Evolutionary conservation across 1,284 basidiomycete species (phyloP).

Genomic region (Cryptococcus sp.): DNA sequence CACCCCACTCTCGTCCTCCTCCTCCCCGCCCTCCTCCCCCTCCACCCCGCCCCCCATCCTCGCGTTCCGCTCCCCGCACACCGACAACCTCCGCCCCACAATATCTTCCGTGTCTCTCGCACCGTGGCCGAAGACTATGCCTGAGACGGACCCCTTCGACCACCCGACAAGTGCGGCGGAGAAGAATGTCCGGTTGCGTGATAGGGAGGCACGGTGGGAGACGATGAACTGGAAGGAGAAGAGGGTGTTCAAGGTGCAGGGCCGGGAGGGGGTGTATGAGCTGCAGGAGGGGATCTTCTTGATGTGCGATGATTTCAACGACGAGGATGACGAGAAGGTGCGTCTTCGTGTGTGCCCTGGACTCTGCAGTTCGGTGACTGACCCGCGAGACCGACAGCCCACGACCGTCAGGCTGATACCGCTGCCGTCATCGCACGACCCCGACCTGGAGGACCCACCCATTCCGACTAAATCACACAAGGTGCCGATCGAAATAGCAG

Average conservation of each 20-base stretch:
- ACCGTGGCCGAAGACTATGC: constrained; percentile 17
- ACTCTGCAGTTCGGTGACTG: neutral
- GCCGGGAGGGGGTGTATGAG: constrained; percentile 46
- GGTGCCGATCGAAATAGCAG: constrained; percentile 41
- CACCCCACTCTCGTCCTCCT: neutral
- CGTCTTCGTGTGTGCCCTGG: constrained; percentile 3
- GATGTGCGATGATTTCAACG: constrained; percentile 39
- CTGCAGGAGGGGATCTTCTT: constrained; percentile 49
- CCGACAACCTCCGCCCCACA: constrained; percentile 11
- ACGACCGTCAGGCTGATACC: constrained; percentile 39
- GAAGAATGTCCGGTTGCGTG: constrained; percentile 24
- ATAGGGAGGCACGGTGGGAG: constrained; percentile 36
- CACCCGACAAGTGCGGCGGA: constrained; percentile 15
- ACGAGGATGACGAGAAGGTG: constrained; percentile 23
- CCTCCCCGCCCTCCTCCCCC: neutral
- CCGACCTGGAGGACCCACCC: constrained; percentile 30
- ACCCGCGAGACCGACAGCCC: constrained; percentile 24
- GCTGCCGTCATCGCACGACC: constrained; percentile 39
- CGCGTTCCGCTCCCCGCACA: constrained; percentile 21
- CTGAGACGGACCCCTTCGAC: constrained; percentile 13
- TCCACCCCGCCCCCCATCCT: neutral
- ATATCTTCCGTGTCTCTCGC: constrained; percentile 20
- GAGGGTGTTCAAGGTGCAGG: constrained; percentile 27
- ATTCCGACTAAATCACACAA: constrained; percentile 26
- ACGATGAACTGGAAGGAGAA: constrained; percentile 21